Base-by-base conservation (phyloP, 192 early-diverging fungal genomes). In the Coemansia javaensis region DNA sequence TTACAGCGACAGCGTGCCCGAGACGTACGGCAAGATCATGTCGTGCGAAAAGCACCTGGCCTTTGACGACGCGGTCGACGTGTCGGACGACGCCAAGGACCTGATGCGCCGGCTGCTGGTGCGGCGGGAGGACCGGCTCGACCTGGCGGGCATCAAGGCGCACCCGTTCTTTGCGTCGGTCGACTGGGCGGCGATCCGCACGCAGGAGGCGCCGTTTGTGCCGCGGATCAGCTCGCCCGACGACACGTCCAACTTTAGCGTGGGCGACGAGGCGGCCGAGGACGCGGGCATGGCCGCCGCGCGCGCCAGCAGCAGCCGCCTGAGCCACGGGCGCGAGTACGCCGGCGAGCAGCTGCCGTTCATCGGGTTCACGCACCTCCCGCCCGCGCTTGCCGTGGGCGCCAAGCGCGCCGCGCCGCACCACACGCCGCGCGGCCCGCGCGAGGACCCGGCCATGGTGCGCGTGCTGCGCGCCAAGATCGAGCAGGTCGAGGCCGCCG, bases 241-340 rank as follows among this genome's bases (percentile, higher is more conserved):
- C 24, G 93, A 96, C 54, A 96, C 90, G 0, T 83, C 85, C 30
- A 91, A 92, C 59, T 96, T 96, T 77, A 80, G 85, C 44, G 81
- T 85, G 43, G 79, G 85, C 43, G 90, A 89, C 40, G 88, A 90
- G 16, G 69, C 83, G 42, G 83, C 74, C 17, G 72, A 78, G 17
- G 74, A 75, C 33, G 56, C 69, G 24, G 64, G 42, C 44, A 74
- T 41, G 37, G 76, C 60, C 44, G 59, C 39, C 47, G 80, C 53
- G 30, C 71, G 68, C 13, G 69, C 77, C 22, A 66, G 72, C 57
- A 64, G 63, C 55, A 74, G 66, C 22, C 59, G 69, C 24, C 44
- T 66, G 34, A 58, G 63, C 42, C 70, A 74, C 21, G 63, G 76
- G 21, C 70, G 78, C 27, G 81, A 85, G 40, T 90, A 84, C 39